phyloP scores from a whole-genome alignment of 2,329 filamentous ascomycete genomes.

The Aspergillus latus region DNA sequence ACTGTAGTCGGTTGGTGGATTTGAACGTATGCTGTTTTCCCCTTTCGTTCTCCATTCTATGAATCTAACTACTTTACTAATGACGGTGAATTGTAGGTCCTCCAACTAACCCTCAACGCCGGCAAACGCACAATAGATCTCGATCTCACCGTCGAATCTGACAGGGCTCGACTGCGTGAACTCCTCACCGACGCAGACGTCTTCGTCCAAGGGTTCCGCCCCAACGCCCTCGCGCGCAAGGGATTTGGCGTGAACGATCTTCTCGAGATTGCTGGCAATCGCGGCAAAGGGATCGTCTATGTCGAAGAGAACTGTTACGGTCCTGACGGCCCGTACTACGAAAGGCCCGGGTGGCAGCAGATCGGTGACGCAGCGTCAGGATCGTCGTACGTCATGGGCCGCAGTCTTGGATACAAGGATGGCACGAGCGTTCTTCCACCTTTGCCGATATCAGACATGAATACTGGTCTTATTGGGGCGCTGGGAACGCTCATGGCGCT shows the following conservation, averaged over 20 bases:
- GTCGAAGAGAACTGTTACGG: constrained; percentile 53
- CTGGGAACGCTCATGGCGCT: neutral
- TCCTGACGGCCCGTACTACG: constrained; percentile 44
- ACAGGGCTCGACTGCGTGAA: constrained; percentile 38
- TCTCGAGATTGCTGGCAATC: constrained; percentile 38
- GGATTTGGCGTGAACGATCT: constrained; percentile 20
- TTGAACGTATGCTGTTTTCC: neutral
- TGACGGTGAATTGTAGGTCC: neutral
- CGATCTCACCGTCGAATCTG: constrained; percentile 46
- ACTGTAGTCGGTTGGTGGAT: constrained; percentile 25
- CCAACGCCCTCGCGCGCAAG: constrained; percentile 36
- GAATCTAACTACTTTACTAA: neutral
- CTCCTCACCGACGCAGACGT: constrained; percentile 54
- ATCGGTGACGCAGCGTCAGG: constrained; percentile 46
- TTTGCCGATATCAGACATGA: neutral
- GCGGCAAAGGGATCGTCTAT: constrained; percentile 47
- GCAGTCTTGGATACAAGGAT: constrained; percentile 16
- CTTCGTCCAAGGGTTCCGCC: constrained; percentile 54
- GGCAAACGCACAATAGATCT: constrained; percentile 27
- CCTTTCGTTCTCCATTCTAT: neutral
- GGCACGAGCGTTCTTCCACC: neutral
- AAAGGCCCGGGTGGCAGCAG: constrained; percentile 52
- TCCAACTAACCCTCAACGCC: neutral
- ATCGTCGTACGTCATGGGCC: constrained; percentile 35
- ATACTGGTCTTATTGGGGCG: neutral